Evolutionary conservation across 345 rosid genomes (phyloP), one percentile per base, ranked within the genome.

Genomic region (Linum trigynum): DNA sequence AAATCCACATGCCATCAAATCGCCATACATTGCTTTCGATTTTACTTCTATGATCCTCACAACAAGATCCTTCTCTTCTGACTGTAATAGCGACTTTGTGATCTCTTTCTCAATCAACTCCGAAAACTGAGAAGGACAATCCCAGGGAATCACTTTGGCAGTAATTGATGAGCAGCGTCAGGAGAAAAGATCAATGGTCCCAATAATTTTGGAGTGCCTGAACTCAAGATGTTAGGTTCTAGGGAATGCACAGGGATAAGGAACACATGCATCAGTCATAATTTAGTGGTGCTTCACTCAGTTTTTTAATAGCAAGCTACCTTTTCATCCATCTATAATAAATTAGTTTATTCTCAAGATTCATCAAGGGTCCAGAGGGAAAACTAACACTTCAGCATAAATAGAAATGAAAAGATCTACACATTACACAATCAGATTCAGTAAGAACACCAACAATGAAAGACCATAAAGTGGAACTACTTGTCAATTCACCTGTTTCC

Each of bases 101-200:
- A 83, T 83, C 81, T 91, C 92, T 77, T 81, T 84, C 83, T 82
- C 92, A 62, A 88, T 78, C 60, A 84, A 76, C 79, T 82, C 91
- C 66, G 95, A 84, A 70, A 94, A 71, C 48, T 74, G 81, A 65
- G 92, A 94, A 64, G 92, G 96, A 66, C 85, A 84, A 66, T 55
- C 79, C 85, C 87, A 88, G 17, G 90, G 79, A 50, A 88, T 78
- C 59, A 85, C 75, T 79, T 75, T 67, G 91, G 97, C 66, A 90
- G 79, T 59, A 83, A 55, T 58, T 41, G 62, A 72, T 94, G 89
- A 51, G 79, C 81, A 75, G 74, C 81, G 39, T 86, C 88, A 51
- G 72, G 83, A 73, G 84, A 84, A 78, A 88, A 84, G 62, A 79
- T 69, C 67, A 72, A 69, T 57, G 68, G 73, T 64, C 63, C 55